Evolutionary conservation across 768 basidiomycete species (phyloP).

Genomic region (Crucibulum laeve): DNA sequence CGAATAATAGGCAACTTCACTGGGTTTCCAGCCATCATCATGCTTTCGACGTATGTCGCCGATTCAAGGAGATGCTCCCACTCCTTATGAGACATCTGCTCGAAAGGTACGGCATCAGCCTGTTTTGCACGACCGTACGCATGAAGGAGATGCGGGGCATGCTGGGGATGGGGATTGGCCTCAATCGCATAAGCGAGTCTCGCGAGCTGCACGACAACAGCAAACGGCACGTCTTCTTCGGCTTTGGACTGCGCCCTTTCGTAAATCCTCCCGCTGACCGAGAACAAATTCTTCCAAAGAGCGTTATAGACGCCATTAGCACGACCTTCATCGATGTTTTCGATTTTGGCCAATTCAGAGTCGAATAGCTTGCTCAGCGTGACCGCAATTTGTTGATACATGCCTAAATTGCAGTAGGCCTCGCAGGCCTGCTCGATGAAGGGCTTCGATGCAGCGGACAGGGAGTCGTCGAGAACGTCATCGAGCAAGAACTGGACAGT

Average conservation of each 20-base stretch:
- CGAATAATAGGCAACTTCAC: too few species aligned
- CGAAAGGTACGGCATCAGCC: conserved; percentile 15
- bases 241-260: background rate
- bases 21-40: conserved; percentile 15
- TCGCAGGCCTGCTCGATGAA: too few species aligned
- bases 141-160: conserved; percentile 37
- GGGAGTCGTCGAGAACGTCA: background rate
- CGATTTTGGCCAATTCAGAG: too few species aligned
- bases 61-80: conserved; percentile 45
- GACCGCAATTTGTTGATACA: too few species aligned
- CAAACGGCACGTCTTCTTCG: conserved; percentile 15
- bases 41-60: conserved; percentile 29
- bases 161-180: conserved; percentile 24
- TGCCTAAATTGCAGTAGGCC: too few species aligned
- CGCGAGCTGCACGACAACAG: conserved; percentile 25
- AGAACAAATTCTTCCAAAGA: background rate
- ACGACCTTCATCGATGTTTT: too few species aligned
- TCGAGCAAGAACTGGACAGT: conserved; percentile 14
- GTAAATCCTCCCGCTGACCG: background rate
- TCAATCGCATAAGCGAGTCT: conserved; percentile 27
- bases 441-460: too few species aligned
- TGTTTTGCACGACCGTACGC: conserved; percentile 36
- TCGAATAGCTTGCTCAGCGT: too few species aligned
- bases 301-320: too few species aligned
- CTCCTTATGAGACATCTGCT: conserved; percentile 31